These are phyloP conservation scores for Waltergamsia citrina DNA, from an alignment of 2,329 filamentous ascomycete genomes.

Conservation along the genomic window DNA sequence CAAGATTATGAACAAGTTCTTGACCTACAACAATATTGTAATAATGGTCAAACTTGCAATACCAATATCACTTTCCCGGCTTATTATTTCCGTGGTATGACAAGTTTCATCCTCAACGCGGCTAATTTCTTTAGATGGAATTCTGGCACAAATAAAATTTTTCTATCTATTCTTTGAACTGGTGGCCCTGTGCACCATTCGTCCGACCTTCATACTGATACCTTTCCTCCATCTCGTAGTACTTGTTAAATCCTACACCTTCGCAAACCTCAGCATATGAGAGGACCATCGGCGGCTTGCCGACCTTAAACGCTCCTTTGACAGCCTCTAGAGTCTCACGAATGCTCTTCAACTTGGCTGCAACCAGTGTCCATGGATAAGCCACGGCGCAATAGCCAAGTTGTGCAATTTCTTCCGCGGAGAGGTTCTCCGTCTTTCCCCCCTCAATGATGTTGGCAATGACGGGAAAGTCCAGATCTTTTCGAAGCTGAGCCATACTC, in stretches of 20 bases:
- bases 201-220: conserved; percentile 13
- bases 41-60: no score
- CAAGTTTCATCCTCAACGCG: no score
- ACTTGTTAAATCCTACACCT: conserved; percentile 33
- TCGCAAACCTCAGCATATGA: conserved; percentile 32
- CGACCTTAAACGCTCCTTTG: conserved; percentile 29
- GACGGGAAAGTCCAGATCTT: conserved; percentile 25
- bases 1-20: no score
- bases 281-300: conserved; percentile 30
- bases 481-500: conserved; percentile 25
- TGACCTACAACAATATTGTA: no score
- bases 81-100: no score
- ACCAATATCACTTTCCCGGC: no score
- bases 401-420: conserved; percentile 19
- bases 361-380: conserved; percentile 33
- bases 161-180: no score
- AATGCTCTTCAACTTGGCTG: conserved; percentile 30
- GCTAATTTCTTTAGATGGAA: no score
- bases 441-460: conserved; percentile 29
- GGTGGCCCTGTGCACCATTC: no score
- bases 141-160: no score
- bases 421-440: conserved; percentile 23
- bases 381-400: conserved; percentile 30
- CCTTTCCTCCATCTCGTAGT: conserved; percentile 15
- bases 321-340: conserved; percentile 23